Evolutionary conservation across 2,329 filamentous ascomycete genomes (phyloP), one percentile per base, ranked within the genome.

Genomic region (Nemania abortiva): DNA sequence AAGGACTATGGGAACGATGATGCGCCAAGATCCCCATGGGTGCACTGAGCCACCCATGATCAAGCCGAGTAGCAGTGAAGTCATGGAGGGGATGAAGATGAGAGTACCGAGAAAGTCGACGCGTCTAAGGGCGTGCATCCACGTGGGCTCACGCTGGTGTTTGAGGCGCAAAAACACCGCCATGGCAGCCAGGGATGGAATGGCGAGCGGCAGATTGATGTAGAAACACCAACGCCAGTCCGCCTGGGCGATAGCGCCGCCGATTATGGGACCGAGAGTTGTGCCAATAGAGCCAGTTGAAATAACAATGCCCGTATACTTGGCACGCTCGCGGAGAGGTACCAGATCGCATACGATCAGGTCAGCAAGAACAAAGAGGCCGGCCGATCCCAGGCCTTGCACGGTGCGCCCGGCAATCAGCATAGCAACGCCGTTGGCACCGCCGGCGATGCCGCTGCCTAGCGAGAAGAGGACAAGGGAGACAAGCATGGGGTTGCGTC

Each of bases 141-240:
- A 5, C 27, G 18, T 13, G n/a, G n/a, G n/a, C n/a, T n/a, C n/a
- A n/a, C n/a, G n/a, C n/a, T 5, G 49, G 13, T 69, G 45, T 29
- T 49, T 47, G 79, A 1, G 82, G 66, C 29, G 75, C 47, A 39
- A 80, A 76, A 29, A 80, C n/a, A n/a, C n/a, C n/a, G n/a, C n/a
- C n/a, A 52, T 52, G 75, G 78, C 6, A 82, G 81, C n/a, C n/a
- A 6, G 77, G 78, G 0, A 69, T 65, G 7, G 72, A 72, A 47
- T 81, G 75, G 31, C 72, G 0, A 85, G 81, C 54, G 85, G 78
- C 1, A 89, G 78, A 71, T 89, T 89, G 78, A 89, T 85, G 72
- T 90, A 90, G 66, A 85, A 85, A 0, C 77, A 77, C 81, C 81
- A 84, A 60, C 84, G 68, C 84, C 84, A 86, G 0, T 78, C 80